Evolutionary conservation across 1,284 basidiomycete species (phyloP).

Genomic region (Ceratobasidium sp.): DNA sequence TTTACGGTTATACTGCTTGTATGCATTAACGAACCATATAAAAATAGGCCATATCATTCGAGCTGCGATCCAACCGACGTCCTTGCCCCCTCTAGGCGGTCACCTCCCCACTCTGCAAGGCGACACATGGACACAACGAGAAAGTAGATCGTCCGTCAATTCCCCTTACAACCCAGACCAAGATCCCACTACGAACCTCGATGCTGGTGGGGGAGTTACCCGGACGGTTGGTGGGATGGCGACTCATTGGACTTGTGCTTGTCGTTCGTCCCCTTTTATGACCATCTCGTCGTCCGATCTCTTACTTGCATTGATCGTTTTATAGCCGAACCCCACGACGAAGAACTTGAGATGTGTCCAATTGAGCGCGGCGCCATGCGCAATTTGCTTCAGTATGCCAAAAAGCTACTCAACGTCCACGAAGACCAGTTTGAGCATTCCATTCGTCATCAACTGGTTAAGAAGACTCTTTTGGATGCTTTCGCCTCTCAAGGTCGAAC

Average conservation of each 20-base stretch:
- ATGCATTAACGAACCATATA: neutral
- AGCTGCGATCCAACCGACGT: constrained; percentile 11
- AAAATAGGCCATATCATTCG: neutral
- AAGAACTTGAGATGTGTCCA: constrained; percentile 25
- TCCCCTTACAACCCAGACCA: constrained; percentile 39
- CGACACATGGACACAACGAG: constrained; percentile 25
- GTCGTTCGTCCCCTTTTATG: constrained; percentile 14
- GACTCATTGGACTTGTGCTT: constrained; percentile 40
- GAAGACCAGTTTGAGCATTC: constrained; percentile 32
- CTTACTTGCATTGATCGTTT: neutral
- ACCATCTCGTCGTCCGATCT: neutral
- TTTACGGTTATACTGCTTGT: neutral
- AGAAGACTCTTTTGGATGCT: constrained; percentile 20
- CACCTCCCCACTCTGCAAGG: constrained; percentile 4
- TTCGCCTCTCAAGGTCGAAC: neutral
- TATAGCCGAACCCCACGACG: constrained; percentile 43
- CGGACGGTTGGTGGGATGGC: constrained; percentile 42
- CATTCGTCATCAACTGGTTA: constrained; percentile 35
- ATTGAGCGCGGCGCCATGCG: constrained; percentile 17
- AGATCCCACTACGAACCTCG: constrained; percentile 24
- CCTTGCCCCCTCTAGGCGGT: constrained; percentile 5
- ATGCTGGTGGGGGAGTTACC: constrained; percentile 14
- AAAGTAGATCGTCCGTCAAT: constrained; percentile 12
- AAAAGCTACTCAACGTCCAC: constrained; percentile 41
- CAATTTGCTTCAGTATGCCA: constrained; percentile 22